Conservation (phyloP, 176 grass and related monocot genomes). For the Oryza meyeriana region DNA sequence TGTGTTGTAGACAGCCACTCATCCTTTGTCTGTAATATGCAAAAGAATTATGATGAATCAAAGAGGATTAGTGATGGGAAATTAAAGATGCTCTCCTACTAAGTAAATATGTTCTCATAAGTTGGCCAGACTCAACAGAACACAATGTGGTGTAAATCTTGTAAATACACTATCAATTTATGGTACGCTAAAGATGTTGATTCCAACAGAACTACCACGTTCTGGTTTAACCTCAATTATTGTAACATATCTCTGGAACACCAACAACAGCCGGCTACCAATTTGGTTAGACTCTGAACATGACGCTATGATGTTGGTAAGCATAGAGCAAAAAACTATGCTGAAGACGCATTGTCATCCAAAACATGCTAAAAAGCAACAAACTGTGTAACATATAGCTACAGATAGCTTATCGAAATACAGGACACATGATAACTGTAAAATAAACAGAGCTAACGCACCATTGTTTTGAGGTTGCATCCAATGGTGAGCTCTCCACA, state of each 20-base stretch:
- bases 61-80: not conserved
- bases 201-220: not conserved
- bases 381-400: not conserved
- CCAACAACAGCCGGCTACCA: not conserved
- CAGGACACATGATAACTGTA: not conserved
- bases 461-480: conserved; percentile 85
- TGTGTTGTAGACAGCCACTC: conserved; percentile 63
- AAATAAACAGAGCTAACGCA: conserved; percentile 33
- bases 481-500: conserved; percentile 76
- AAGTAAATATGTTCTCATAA: conserved; percentile 14
- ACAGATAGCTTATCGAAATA: not conserved
- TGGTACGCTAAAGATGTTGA: not conserved
- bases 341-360: not conserved
- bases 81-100: not conserved
- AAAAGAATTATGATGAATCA: conserved; percentile 1
- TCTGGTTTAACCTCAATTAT: not conserved
- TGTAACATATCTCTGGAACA: not conserved
- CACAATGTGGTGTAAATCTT: not conserved
- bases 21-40: conserved; percentile 63
- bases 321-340: not conserved
- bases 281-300: not conserved
- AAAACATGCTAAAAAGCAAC: not conserved
- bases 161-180: not conserved
- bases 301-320: not conserved
- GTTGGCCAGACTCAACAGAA: not conserved